phyloP scores from a whole-genome alignment of 2,329 filamentous ascomycete species.

The Zymoseptoria passerinii region DNA sequence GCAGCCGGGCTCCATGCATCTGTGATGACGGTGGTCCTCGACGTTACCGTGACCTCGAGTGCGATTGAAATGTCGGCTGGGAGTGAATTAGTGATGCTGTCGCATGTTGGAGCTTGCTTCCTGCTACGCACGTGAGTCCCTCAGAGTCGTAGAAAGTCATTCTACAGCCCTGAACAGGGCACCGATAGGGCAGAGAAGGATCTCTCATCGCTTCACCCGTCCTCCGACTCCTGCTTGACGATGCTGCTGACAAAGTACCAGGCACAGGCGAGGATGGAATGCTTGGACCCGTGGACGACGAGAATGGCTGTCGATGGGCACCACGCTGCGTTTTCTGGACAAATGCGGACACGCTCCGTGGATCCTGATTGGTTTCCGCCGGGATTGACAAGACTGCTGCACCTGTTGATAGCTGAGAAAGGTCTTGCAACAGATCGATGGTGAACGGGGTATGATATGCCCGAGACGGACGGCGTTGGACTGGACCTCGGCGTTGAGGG shows the following conservation, averaged over 20 bases:
- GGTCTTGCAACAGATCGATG: background rate
- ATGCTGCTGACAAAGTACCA: background rate
- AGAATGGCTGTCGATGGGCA: background rate
- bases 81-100: background rate
- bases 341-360: background rate
- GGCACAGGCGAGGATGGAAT: background rate
- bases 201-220: conserved; percentile 2
- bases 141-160: conserved; percentile 1
- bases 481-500: too few relatives aligned
- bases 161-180: background rate
- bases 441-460: background rate
- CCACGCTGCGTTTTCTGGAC: background rate
- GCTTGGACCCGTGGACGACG: background rate
- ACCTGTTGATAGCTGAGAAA: too few relatives aligned
- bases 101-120: background rate
- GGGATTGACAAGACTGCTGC: background rate
- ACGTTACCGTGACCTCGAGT: background rate
- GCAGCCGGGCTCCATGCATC: background rate
- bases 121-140: background rate
- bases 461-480: background rate
- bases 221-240: background rate
- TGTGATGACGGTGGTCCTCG: background rate
- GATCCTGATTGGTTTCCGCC: background rate
- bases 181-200: background rate
- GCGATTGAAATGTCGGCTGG: conserved; percentile 3